A percentile compares a stretch with the other conserved stretches of the same genome.
These are phyloP conservation scores for grape (Vitis vinifera) DNA, from an alignment of 164 flowering plant species.

Conservation along the genomic window ASM3070453v1 NC_081819.1:15347001-15347500, in stretches of 20 bases:
- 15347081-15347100: conserved; percentile 44
- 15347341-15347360: conserved; percentile 55
- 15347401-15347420: conserved; percentile 72
- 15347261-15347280: conserved; percentile 56
- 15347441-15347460: conserved; percentile 46
- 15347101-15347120: conserved; percentile 74
- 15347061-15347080: conserved; percentile 57
- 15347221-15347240: conserved; percentile 58
- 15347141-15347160: conserved; percentile 43
- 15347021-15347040: conserved; percentile 8
- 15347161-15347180: conserved; percentile 48
- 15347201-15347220: conserved; percentile 54
- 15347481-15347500: conserved; percentile 62
- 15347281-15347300: conserved; percentile 53
- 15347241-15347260: conserved; percentile 32
- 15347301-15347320: conserved; percentile 56
- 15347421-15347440: conserved; percentile 60
- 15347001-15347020: conserved; percentile 29
- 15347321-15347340: conserved; percentile 75
- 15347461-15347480: conserved; percentile 45
- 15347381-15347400: conserved; percentile 70
- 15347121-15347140: conserved; percentile 42
- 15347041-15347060: conserved; percentile 41
- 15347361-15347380: conserved; percentile 47
- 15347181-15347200: conserved; percentile 39